Evolutionary conservation across 78 protist genomes (phyloP).

Genomic region (Emiliania huxleyi): DNA sequence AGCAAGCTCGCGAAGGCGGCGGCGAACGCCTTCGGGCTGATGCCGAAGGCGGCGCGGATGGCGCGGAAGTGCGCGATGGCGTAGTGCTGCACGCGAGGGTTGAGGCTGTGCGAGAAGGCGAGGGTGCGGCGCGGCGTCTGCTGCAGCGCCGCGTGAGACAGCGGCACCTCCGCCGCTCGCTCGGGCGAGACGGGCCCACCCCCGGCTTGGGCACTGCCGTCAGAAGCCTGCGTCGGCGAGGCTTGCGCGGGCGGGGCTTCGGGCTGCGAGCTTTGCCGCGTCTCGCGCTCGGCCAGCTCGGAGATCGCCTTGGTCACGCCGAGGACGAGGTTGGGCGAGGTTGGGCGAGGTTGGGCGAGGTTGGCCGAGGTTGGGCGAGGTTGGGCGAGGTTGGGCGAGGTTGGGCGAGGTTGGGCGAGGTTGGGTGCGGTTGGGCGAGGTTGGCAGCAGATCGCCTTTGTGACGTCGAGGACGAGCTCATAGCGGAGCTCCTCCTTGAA

Average conservation of each 20-base stretch:
- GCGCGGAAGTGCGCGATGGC: neutral
- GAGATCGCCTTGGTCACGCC: neutral
- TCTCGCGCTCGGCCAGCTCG: conserved; percentile 17
- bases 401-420: no score
- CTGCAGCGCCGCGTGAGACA: no score
- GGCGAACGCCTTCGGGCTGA: neutral
- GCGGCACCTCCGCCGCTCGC: no score
- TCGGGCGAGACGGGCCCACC: neutral
- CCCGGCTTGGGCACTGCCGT: neutral
- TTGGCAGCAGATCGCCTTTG: no score
- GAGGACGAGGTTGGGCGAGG: neutral
- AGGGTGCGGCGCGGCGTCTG: neutral
- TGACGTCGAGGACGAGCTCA: neutral
- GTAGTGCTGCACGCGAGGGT: neutral
- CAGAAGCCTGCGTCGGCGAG: no score
- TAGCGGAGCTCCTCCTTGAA: conserved; percentile 14
- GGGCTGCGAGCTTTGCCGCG: neutral
- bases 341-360: no score
- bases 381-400: no score
- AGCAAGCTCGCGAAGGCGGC: neutral
- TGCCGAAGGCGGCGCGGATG: neutral
- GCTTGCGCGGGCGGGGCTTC: neutral
- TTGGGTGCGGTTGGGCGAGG: no score
- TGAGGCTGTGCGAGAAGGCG: neutral
- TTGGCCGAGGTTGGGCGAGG: no score